Evolutionary conservation across 2,329 filamentous ascomycete genomes (phyloP).

Genomic region (Aspergillaceae sp.): DNA sequence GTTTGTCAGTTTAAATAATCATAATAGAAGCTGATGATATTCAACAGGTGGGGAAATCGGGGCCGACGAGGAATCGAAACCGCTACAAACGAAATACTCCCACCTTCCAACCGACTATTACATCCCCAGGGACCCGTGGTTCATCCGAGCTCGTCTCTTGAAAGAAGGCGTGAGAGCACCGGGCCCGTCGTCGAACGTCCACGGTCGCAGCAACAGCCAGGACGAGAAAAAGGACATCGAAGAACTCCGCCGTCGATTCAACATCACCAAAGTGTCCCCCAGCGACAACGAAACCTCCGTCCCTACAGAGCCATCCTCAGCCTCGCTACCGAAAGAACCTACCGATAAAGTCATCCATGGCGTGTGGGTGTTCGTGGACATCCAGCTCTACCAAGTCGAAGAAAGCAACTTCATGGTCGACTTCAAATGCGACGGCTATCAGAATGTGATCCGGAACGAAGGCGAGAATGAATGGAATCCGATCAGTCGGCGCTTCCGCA

Average conservation of each 20-base stretch:
- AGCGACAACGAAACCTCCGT: conserved; percentile 25
- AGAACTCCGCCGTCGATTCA: conserved; percentile 33
- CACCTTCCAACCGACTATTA: conserved; percentile 55
- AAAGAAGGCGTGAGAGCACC: conserved; percentile 65
- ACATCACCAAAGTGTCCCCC: conserved; percentile 25
- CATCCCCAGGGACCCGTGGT: conserved; percentile 90
- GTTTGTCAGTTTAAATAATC: neutral
- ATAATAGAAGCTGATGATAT: no score
- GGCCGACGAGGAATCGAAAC: conserved; percentile 27
- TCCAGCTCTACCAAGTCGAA: conserved; percentile 93
- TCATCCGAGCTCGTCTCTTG: conserved; percentile 80
- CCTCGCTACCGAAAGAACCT: conserved; percentile 27
- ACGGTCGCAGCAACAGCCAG: conserved; percentile 21
- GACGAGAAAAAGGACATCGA: conserved; percentile 36
- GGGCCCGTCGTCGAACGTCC: conserved; percentile 17
- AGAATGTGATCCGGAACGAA: conserved; percentile 61
- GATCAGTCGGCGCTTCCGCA: conserved; percentile 41
- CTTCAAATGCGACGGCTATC: conserved; percentile 97
- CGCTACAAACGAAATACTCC: conserved; percentile 38
- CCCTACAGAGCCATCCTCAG: conserved; percentile 10
- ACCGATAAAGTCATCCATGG: conserved; percentile 50
- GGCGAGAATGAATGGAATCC: conserved; percentile 39
- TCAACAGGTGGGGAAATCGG: conserved; percentile 17
- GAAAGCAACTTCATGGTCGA: conserved; percentile 89
- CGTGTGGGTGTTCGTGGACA: conserved; percentile 89